These are phyloP conservation scores for Lodderomyces jiufengensis DNA, from an alignment of 1,139 yeast species.

Conservation along the genomic window DNA sequence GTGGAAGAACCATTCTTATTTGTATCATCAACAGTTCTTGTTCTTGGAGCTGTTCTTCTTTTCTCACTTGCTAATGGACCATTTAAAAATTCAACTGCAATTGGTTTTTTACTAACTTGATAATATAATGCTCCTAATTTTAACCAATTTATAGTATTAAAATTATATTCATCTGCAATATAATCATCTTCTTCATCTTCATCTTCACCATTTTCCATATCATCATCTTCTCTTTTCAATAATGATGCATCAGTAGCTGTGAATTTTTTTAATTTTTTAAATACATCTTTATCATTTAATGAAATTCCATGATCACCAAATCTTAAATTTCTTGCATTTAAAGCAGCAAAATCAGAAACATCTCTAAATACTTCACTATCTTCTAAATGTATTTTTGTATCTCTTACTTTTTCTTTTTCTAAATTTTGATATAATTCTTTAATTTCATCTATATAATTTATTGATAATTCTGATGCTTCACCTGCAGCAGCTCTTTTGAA, in stretches of 20 bases:
- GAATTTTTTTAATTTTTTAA: slow-evolving; percentile 34
- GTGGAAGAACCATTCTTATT: slow-evolving; percentile 31
- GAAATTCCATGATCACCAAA: slow-evolving; percentile 52
- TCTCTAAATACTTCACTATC: slow-evolving; percentile 43
- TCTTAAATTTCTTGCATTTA: slow-evolving; percentile 56
- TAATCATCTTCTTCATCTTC: slow-evolving; percentile 11
- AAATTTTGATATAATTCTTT: slow-evolving; percentile 27
- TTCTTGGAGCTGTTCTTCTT: slow-evolving; percentile 35
- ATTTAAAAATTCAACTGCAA: slow-evolving; percentile 56
- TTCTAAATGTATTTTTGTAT: slow-evolving; percentile 20
- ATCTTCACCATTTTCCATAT: slow-evolving; percentile 9
- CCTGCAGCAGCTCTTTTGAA: slow-evolving; percentile 34
- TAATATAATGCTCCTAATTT: slow-evolving; percentile 55
- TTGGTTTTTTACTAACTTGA: slow-evolving; percentile 45
- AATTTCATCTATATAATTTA: slow-evolving; percentile 27
- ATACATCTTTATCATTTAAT: slow-evolving; percentile 46
- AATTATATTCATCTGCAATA: slow-evolving; percentile 21
- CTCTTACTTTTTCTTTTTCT: slow-evolving; percentile 27
- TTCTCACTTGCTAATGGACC: slow-evolving; percentile 73
- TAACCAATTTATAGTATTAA: slow-evolving; percentile 53
- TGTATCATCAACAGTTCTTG: slow-evolving; percentile 43
- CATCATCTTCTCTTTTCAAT: slow-evolving; percentile 12
- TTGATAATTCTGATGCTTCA: slow-evolving; percentile 27
- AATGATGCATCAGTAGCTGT: slow-evolving; percentile 22
- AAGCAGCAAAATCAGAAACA: slow-evolving; percentile 39